A percentile compares a stretch with the other conserved stretches of the same genome.
Conservation (phyloP, 2,329 filamentous ascomycete species). For the Nemania abortiva region DNA sequence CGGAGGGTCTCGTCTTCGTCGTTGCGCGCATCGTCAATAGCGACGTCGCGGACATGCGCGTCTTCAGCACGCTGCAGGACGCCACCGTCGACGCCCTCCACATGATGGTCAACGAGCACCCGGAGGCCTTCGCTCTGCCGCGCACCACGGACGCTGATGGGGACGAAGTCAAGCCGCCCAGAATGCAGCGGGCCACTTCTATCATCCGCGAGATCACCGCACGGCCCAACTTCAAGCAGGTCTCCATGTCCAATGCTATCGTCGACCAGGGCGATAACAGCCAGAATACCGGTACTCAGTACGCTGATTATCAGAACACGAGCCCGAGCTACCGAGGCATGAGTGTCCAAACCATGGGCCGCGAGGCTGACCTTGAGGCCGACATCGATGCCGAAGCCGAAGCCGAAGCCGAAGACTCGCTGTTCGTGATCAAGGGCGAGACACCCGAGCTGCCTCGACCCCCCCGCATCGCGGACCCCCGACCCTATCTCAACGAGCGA, state of each 20-base stretch:
- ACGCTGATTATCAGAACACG: not conserved
- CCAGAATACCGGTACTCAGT: not conserved
- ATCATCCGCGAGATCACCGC: conserved; percentile 9
- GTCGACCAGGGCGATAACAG: not conserved
- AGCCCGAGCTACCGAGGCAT: no score
- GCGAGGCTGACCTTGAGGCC: not conserved
- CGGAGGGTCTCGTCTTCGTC: conserved; percentile 24
- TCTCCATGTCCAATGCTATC: not conserved
- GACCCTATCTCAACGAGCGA: not conserved
- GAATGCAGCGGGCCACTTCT: not conserved
- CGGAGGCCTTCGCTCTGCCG: conserved; percentile 28
- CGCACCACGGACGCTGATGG: not conserved
- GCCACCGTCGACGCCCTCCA: conserved; percentile 31
- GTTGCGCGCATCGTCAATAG: conserved; percentile 19
- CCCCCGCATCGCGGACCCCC: not conserved
- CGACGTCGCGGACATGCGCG: conserved; percentile 22
- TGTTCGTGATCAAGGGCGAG: conserved; percentile 27
- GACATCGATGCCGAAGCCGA: not conserved
- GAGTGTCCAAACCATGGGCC: not conserved
- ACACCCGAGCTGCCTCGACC: not conserved
- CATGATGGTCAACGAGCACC: conserved; percentile 30
- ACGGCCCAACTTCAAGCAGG: not conserved
- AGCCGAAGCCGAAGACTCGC: not conserved
- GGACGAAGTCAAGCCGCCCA: conserved; percentile 3
- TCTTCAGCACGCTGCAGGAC: conserved; percentile 27